Evolutionary conservation across 1,284 basidiomycete genomes (phyloP).

Genomic region (Apiotrichum laibachii): DNA sequence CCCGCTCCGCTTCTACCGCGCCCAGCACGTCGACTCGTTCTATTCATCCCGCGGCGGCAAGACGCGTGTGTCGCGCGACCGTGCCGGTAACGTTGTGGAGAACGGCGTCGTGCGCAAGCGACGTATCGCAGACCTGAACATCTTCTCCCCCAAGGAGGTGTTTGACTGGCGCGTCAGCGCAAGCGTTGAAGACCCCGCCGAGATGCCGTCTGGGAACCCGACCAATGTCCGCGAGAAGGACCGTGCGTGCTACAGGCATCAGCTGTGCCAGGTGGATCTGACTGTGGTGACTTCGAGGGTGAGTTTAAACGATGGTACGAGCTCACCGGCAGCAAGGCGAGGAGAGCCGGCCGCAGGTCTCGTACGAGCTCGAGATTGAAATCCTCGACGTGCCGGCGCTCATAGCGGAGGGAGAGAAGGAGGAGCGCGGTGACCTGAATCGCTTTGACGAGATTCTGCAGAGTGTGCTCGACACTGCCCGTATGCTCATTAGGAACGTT

Average conservation of each 20-base stretch:
- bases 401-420: constrained; percentile 53
- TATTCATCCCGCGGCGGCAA: constrained; percentile 58
- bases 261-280: constrained; percentile 87
- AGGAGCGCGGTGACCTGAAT: constrained; percentile 46
- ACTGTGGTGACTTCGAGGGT: constrained; percentile 72
- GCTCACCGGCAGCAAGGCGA: constrained; percentile 53
- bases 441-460: constrained; percentile 54
- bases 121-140: constrained; percentile 80
- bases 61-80: constrained; percentile 80
- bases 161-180: constrained; percentile 93
- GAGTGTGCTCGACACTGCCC: constrained; percentile 55
- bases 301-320: constrained; percentile 62
- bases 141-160: constrained; percentile 73
- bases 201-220: constrained; percentile 49
- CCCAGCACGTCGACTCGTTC: constrained; percentile 78
- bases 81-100: constrained; percentile 63
- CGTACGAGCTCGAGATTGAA: constrained; percentile 61
- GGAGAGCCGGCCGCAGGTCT: constrained; percentile 26
- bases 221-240: constrained; percentile 74
- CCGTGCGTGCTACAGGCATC: constrained; percentile 86
- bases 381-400: constrained; percentile 54
- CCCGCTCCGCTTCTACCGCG: constrained; percentile 72
- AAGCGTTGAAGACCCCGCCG: constrained; percentile 65
- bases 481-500: constrained; percentile 53
- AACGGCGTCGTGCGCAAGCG: constrained; percentile 67